Evolutionary conservation across 257 asterid species (phyloP), one percentile per base, ranked within the genome.

Genomic region (Primulina huaijiensis): DNA sequence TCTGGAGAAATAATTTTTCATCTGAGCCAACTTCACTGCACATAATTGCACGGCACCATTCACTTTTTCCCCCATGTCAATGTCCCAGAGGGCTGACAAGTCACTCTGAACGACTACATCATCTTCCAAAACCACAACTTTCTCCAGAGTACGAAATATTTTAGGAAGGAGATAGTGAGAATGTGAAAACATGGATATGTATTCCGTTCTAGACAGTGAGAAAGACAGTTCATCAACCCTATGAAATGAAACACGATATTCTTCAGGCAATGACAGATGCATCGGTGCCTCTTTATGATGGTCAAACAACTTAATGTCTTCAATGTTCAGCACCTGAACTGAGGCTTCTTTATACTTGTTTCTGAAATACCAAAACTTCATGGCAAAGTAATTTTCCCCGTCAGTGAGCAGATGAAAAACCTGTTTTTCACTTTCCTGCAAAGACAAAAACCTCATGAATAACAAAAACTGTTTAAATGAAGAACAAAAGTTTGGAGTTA

Each of bases 321-420:
- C 97, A 68, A 90, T 78, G 66, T 93, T 88, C 82, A 93, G 86
- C 73, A 93, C 96, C 84, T 86, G 90, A 75, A 93, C 90, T 72
- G 85, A 79, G 72, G 99, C 96, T 71, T 83, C 82, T 77, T 83
- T 86, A 70, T 90, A 93, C 75, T 81, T 84, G 80, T 85, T 89
- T 64, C 64, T 77, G 62, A 72, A 78, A 84, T 84, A 93, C 99
- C 99, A 93, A 61, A 87, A 72, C 75, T 82, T 89, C 96, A 93
- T 90, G 65, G 97, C 88, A 67, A 87, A 93, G 80, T 80, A 93
- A 77, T 91, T 93, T 79, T 89, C 92, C 79, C 75, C 77, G 82
- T 93, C 94, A 8, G 99, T 93, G 82, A 93, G 77, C 82, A 93
- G 83, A 83, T 93, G 99, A 82, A 93, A 93, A 76, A 93, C 92